Percentiles rank a stretch among this genome's conserved stretches.
Conservation (phyloP, 352 stramenopile genomes). For the Globisporangium cederbergense region DNA sequence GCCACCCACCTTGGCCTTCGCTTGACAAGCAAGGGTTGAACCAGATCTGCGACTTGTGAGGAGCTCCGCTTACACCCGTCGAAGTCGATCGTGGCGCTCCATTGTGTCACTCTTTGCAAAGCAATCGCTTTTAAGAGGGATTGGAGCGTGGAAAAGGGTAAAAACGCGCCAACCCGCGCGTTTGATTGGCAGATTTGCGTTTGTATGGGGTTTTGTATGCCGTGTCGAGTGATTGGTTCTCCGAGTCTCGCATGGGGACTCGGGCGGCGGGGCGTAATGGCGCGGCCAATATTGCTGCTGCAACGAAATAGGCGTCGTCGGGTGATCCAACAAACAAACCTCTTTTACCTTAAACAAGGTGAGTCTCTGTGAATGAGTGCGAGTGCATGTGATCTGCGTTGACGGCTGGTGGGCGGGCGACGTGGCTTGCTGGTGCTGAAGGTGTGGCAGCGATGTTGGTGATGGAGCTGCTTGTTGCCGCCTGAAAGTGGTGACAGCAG, state of each 20-base stretch:
- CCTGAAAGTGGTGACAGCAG: neutral
- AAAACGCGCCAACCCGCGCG: constrained; percentile 4
- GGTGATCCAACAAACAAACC: constrained; percentile 45
- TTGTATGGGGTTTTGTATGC: constrained; percentile 54
- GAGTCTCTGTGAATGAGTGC: constrained; percentile 20
- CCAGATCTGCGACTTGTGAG: constrained; percentile 20
- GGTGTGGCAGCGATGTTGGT: neutral
- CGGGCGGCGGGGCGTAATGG: neutral
- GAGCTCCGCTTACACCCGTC: neutral
- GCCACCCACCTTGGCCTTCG: too few relatives aligned
- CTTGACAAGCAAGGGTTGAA: neutral
- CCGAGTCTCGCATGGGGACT: constrained; percentile 32
- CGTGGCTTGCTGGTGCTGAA: neutral
- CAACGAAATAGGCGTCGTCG: constrained; percentile 74
- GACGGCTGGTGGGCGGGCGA: neutral
- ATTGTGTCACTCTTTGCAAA: neutral
- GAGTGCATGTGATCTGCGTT: neutral
- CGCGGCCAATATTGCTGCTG: constrained; percentile 17
- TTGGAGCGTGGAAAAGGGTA: constrained; percentile 8
- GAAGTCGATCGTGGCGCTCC: constrained; percentile 1
- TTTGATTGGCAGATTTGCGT: constrained; percentile 37
- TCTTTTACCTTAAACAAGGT: constrained; percentile 91
- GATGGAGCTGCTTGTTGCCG: neutral
- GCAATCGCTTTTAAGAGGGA: neutral
- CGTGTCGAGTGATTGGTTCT: constrained; percentile 78